Base-by-base conservation (phyloP, 1,139 yeast species). In the Saccharomyces hybrid region DNA sequence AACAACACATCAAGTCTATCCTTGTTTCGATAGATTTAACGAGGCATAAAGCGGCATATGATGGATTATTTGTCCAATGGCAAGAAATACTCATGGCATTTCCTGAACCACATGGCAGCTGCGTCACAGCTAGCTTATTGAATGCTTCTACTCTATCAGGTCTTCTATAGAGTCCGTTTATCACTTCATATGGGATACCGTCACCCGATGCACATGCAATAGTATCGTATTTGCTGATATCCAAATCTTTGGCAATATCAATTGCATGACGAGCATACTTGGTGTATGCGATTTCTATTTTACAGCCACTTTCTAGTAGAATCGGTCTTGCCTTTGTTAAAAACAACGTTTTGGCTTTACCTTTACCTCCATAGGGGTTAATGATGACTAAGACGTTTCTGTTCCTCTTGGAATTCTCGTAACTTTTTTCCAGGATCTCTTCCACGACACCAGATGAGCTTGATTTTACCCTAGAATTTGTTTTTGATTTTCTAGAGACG, bases 171-270 rank as follows among this genome's bases (percentile, higher is more conserved):
- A 93, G 75, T 2, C 98, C 99, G 68, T 93, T 93, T 49, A 90
- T 79, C 5, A 93, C 89, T 69, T 93, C 98, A 70, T 91, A 95
- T 1, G 98, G 97, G 46, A 89, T 83, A 11, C 99, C 99, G 72
- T 93, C 99, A 4, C 99, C 99, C 0, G 97, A 88, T 52, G 96
- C 93, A 71, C 98, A 90, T 0, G 88, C 86, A 46, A 93, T 78
- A 2, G 87, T 79, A 68, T 91, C 98, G 66, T 80, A 90, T 50
- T 77, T 73, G 9, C 75, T 73, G 3, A 83, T 63, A 57, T 83
- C 82, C 56, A 84, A 58, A 1, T 73, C 74, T 47, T 73, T 70
- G 1, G 87, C 95, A 26, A 90, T 79, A 49, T 88, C 91, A 3
- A 72, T 71, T 0, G 96, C 98, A 67, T 93, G 97, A 13, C 78